These are phyloP conservation scores for Apodospora peruviana DNA, from an alignment of 495 filamentous ascomycete species.

Conservation along the genomic window DNA sequence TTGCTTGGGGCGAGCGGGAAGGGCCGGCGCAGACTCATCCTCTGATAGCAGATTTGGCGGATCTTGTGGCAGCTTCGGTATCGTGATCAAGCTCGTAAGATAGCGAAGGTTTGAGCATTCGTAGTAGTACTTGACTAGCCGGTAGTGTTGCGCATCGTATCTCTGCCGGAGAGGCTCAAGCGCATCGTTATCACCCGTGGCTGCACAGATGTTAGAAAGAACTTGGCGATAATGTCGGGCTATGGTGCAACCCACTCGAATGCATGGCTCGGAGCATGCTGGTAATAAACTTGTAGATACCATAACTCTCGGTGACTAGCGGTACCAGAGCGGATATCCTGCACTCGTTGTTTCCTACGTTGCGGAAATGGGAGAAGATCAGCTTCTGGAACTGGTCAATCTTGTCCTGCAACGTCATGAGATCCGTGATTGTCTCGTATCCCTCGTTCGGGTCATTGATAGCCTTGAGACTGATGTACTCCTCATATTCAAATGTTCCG, in stretches of 20 bases:
- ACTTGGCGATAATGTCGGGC: conserved; percentile 7
- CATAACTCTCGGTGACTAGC: conserved; percentile 95
- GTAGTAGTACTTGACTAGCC: conserved; percentile 95
- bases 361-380: conserved; percentile 91
- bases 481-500: conserved; percentile 97
- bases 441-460: conserved; percentile 99
- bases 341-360: conserved; percentile 90
- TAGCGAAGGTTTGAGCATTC: conserved; percentile 97
- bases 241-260: conserved; percentile 57
- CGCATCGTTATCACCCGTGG: conserved; percentile 93
- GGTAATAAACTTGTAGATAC: conserved; percentile 93
- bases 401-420: conserved; percentile 95
- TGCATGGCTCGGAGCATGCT: conserved; percentile 97
- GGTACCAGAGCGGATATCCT: conserved; percentile 90
- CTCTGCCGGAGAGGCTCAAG: conserved; percentile 78
- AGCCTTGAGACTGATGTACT: conserved; percentile 95
- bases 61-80: conserved; percentile 92
- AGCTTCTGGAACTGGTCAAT: conserved; percentile 98
- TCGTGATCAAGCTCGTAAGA: conserved; percentile 89
- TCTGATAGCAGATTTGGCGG: conserved; percentile 83
- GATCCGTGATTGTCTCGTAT: conserved; percentile 94
- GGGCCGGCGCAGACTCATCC: conserved; percentile 72
- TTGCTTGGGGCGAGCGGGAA: conserved; percentile 75
- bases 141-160: conserved; percentile 93
- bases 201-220: conserved; percentile 38